A percentile compares a stretch with the other conserved stretches of the same genome.
Evolutionary conservation across 768 basidiomycete genomes (phyloP).

Genomic region (Russula lepida): DNA sequence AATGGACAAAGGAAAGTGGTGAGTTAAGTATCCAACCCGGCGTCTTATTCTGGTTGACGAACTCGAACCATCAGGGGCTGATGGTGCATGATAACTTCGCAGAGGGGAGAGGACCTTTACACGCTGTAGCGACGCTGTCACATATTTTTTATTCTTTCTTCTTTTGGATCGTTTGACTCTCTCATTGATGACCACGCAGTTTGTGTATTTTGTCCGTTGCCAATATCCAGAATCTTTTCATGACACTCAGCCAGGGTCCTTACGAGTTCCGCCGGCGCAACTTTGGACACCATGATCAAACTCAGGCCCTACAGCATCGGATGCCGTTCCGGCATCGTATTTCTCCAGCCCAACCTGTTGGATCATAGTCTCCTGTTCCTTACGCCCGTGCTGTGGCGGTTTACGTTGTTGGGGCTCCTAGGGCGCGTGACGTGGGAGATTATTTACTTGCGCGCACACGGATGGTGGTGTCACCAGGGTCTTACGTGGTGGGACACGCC

Average conservation of each 20-base stretch:
- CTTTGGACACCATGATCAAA: background rate
- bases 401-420: background rate
- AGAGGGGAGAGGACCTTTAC: slow-evolving; percentile 3
- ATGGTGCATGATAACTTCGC: slow-evolving; percentile 14
- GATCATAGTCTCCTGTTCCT: background rate
- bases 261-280: background rate
- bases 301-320: background rate
- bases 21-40: slow-evolving; percentile 23
- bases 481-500: background rate
- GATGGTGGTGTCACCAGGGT: background rate
- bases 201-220: slow-evolving; percentile 3
- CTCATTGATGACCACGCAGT: slow-evolving; percentile 7
- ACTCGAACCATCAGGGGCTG: slow-evolving; percentile 5
- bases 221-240: slow-evolving; percentile 5
- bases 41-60: background rate
- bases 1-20: slow-evolving; percentile 84
- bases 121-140: slow-evolving; percentile 1
- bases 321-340: background rate
- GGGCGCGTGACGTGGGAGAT: background rate
- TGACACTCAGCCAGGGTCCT: background rate
- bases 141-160: slow-evolving; percentile 6
- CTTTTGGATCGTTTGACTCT: background rate
- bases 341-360: background rate
- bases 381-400: background rate
- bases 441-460: background rate